Conservation (phyloP, 768 basidiomycete genomes). For the Paxillus ammoniavirescens region DNA sequence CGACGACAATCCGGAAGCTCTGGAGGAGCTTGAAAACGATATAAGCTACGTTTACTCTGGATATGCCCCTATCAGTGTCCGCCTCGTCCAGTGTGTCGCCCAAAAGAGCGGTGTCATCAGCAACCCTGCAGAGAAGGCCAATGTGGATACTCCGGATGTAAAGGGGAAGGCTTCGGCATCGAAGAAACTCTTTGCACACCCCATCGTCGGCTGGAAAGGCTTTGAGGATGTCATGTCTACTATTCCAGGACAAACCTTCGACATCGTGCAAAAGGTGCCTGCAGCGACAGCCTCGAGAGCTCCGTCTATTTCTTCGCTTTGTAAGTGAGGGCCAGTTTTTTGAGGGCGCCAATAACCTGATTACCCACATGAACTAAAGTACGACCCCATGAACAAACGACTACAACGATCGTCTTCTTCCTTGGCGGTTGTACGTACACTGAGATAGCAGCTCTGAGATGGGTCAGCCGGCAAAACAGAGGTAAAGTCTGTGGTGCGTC, state of each 20-base stretch:
- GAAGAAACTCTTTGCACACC: slow-evolving; percentile 77
- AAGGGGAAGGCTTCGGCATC: slow-evolving; percentile 36
- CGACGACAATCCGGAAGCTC: slow-evolving; percentile 75
- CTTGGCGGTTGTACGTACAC: slow-evolving; percentile 97
- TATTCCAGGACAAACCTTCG: slow-evolving; percentile 86
- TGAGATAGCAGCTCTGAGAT: slow-evolving; percentile 92
- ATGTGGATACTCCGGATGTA: slow-evolving; percentile 36
- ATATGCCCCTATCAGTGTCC: slow-evolving; percentile 89
- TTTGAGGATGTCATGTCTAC: slow-evolving; percentile 86
- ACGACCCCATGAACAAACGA: slow-evolving; percentile 55
- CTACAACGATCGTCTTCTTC: slow-evolving; percentile 93
- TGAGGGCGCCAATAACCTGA: neutral
- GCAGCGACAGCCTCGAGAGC: slow-evolving; percentile 27
- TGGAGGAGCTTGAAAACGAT: slow-evolving; percentile 87
- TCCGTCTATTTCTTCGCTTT: slow-evolving; percentile 28
- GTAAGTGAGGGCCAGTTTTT: slow-evolving; percentile 29
- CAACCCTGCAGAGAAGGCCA: slow-evolving; percentile 63
- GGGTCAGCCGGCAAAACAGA: slow-evolving; percentile 83
- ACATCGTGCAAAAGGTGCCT: slow-evolving; percentile 56
- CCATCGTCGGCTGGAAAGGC: slow-evolving; percentile 95
- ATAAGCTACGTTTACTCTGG: slow-evolving; percentile 97
- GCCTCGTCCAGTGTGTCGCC: slow-evolving; percentile 89
- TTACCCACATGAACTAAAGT: slow-evolving; percentile 30
- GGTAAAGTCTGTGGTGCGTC: slow-evolving; percentile 43
- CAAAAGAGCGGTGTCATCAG: slow-evolving; percentile 89